A percentile compares a stretch with the other conserved stretches of the same genome.
Conservation (phyloP, 2,329 filamentous ascomycete species). For the Aspergillus pseudotamarii region DNA sequence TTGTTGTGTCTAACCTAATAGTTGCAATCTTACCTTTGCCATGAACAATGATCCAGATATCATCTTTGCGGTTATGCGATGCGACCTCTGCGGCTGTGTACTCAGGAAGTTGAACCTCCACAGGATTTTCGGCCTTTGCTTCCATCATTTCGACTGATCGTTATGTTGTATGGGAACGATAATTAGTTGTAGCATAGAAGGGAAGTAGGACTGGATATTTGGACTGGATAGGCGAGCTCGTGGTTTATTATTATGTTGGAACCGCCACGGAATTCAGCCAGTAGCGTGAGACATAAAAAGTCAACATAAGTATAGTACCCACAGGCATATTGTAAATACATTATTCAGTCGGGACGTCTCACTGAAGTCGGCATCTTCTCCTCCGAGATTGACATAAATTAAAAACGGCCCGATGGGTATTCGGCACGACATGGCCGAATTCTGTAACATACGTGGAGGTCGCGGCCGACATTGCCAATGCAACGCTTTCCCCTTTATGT, state of each 20-base stretch:
- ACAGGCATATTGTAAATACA: not conserved
- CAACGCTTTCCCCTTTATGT: not conserved
- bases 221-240: not conserved
- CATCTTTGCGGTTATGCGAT: slow-evolving; percentile 50
- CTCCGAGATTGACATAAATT: not conserved
- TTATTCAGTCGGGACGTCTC: not conserved
- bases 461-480: not conserved
- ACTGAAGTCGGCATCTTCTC: not conserved
- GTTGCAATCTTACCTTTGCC: slow-evolving; percentile 49
- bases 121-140: not conserved
- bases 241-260: not conserved
- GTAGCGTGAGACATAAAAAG: slow-evolving; percentile 1
- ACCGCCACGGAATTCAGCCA: not conserved
- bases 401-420: not conserved
- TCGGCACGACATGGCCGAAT: slow-evolving; percentile 1
- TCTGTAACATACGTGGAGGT: not conserved
- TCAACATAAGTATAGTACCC: not conserved
- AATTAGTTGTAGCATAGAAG: not conserved
- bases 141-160: not conserved
- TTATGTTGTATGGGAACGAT: not conserved
- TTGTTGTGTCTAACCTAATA: too few relatives aligned
- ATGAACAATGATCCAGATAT: slow-evolving; percentile 61
- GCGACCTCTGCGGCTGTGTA: slow-evolving; percentile 45
- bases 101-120: slow-evolving; percentile 19
- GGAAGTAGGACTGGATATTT: not conserved